Evolutionary conservation across 495 filamentous ascomycete species (phyloP).

Genomic region (Podospora pseudocomata): DNA sequence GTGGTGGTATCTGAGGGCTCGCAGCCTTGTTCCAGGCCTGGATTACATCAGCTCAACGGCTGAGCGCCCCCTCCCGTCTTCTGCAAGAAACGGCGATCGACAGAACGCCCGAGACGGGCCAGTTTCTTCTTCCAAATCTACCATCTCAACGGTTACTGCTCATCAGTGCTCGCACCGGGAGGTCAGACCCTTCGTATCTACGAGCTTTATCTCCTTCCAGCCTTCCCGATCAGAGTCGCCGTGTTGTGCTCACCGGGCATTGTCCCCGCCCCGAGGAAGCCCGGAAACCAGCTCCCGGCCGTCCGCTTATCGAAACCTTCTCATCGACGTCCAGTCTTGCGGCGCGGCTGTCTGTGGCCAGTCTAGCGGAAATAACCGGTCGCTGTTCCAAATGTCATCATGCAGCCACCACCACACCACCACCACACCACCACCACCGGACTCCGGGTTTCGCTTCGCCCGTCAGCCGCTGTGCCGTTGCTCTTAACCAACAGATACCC

Average conservation of each 20-base stretch:
- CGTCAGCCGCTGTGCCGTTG: slow-evolving; percentile 7
- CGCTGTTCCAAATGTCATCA: neutral
- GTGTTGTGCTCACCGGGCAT: neutral
- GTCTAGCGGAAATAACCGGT: neutral
- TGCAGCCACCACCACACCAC: neutral
- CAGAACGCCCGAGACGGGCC: neutral
- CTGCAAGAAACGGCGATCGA: neutral
- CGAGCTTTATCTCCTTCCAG: neutral
- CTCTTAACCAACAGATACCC: slow-evolving; percentile 7
- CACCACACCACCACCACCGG: slow-evolving; percentile 21
- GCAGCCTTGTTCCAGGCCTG: no score
- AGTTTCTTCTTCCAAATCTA: neutral
- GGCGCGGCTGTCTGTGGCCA: neutral
- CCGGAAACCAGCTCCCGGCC: neutral
- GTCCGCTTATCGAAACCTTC: neutral
- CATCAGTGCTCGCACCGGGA: neutral
- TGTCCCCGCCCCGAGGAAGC: neutral
- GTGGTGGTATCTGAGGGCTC: no score
- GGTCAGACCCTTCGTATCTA: neutral
- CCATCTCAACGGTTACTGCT: neutral
- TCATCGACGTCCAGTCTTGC: neutral
- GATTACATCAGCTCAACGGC: neutral
- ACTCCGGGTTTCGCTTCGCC: slow-evolving; percentile 22
- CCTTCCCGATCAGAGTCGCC: neutral
- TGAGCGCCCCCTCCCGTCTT: neutral